Evolutionary conservation across 495 filamentous ascomycete species (phyloP), one percentile per base, ranked within the genome.

Genomic region (Xylaria cubensis): DNA sequence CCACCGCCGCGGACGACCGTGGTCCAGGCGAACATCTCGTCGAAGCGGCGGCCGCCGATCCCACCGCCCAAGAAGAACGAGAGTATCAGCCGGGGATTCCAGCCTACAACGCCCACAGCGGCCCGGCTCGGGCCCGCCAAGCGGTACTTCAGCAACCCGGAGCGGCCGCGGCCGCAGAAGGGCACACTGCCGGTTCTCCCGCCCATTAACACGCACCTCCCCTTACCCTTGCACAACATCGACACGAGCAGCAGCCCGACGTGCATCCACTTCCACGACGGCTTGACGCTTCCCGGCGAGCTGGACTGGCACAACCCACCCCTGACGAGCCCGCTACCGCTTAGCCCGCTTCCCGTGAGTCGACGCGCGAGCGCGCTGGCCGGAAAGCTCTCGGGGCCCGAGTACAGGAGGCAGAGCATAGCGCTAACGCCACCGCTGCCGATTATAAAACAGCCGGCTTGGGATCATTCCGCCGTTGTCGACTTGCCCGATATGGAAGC

Each of bases 241-340:
- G 69, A 71, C 59, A 71, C 50, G 13, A 71, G 21, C 69, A 42
- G 24, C 69, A 71, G 69, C 48, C 69, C 69, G n/a, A 64, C 46
- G 4, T 71, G 46, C 59, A 71, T 64, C 29, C n/a, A 29, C 24
- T 56, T 71, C 59, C 59, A 64, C 69, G 46, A 56, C 7, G 69
- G 10, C 9, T 36, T 71, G 69, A 71, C 69, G 59, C 48, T 71
- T 2, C 69, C 69, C 1, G 69, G 69, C 34, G 69, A 71, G 29
- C 44, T 71, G 3, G 69, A 71, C 59, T 71, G 69, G 69, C 32
- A 64, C 46, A 48, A 64, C 46, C 59, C 48, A 48, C 46, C 69
- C 3, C 0, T 53, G 29, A n/a, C 56, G 42, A 70, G 44, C n/a
- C 67, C 59, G 19, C 29, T 55, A 10, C n/a, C 56, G 9, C 3